These are phyloP conservation scores for Sechiopsis laciniata DNA, from an alignment of 306 rosid genomes.

Conservation along the genomic window DNA sequence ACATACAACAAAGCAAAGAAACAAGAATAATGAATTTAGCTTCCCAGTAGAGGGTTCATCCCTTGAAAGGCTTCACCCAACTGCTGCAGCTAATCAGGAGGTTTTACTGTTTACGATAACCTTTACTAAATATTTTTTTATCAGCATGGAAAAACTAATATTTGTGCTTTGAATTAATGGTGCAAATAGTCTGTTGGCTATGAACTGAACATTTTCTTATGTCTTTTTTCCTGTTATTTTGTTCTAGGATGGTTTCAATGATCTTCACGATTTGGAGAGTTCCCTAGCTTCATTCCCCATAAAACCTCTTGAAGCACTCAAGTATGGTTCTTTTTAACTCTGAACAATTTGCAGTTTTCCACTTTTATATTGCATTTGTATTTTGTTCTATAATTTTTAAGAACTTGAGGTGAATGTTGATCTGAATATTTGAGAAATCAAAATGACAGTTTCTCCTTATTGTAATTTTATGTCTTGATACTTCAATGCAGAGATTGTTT, in stretches of 20 bases:
- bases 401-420: neutral
- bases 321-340: slow-evolving; percentile 19
- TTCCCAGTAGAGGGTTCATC: slow-evolving; percentile 39
- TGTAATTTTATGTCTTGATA: neutral
- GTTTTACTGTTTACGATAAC: slow-evolving; percentile 34
- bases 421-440: too few relatives aligned
- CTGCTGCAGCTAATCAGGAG: slow-evolving; percentile 49
- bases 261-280: slow-evolving; percentile 68
- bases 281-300: slow-evolving; percentile 84
- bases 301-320: slow-evolving; percentile 28
- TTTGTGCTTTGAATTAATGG: neutral
- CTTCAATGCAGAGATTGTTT: slow-evolving; percentile 25
- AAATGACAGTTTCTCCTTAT: too few relatives aligned
- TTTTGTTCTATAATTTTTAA: neutral
- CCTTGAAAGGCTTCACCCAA: slow-evolving; percentile 39
- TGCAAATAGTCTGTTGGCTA: neutral
- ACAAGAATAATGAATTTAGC: slow-evolving; percentile 34
- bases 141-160: neutral
- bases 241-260: slow-evolving; percentile 67
- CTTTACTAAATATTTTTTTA: neutral
- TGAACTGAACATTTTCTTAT: neutral
- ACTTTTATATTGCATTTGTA: neutral
- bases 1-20: slow-evolving; percentile 34
- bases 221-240: slow-evolving; percentile 20
- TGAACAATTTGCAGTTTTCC: neutral